These are phyloP conservation scores for Termitomyces bulborhizus DNA, from an alignment of 768 basidiomycete genomes.

Conservation along the genomic window DNA sequence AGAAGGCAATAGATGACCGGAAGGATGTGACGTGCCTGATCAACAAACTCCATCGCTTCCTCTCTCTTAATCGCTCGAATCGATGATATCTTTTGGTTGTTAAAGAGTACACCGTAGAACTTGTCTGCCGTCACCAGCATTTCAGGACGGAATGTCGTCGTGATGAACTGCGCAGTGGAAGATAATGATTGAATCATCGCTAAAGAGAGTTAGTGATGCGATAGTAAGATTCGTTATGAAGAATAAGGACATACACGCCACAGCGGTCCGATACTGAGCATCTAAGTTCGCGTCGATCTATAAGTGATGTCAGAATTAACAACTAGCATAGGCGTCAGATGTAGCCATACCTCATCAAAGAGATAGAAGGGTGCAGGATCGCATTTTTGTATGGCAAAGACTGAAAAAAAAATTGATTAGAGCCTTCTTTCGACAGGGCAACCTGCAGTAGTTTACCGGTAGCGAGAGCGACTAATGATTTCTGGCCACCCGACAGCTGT, in stretches of 20 bases:
- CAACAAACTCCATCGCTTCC: slow-evolving; percentile 92
- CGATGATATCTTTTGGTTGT: slow-evolving; percentile 91
- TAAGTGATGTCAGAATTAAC: not conserved
- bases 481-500: slow-evolving; percentile 96
- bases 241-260: slow-evolving; percentile 62
- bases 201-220: slow-evolving; percentile 18
- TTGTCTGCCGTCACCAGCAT: slow-evolving; percentile 95
- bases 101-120: slow-evolving; percentile 95
- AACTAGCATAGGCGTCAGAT: not conserved
- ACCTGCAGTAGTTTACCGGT: slow-evolving; percentile 50
- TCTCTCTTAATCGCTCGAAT: slow-evolving; percentile 84
- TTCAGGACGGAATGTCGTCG: slow-evolving; percentile 96
- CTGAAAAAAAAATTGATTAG: slow-evolving; percentile 28
- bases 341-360: slow-evolving; percentile 77
- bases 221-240: not conserved
- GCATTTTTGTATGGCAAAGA: slow-evolving; percentile 98
- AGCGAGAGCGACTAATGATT: slow-evolving; percentile 93
- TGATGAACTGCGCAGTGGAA: slow-evolving; percentile 89
- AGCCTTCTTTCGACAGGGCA: not conserved
- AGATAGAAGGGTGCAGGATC: slow-evolving; percentile 99
- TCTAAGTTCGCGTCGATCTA: slow-evolving; percentile 97
- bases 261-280: slow-evolving; percentile 95
- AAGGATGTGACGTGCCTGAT: slow-evolving; percentile 42
- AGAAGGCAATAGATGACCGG: not conserved
- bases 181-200: slow-evolving; percentile 94